phyloP scores from a whole-genome alignment of 2,329 filamentous ascomycete genomes.

The Aspergillus melleus region DNA sequence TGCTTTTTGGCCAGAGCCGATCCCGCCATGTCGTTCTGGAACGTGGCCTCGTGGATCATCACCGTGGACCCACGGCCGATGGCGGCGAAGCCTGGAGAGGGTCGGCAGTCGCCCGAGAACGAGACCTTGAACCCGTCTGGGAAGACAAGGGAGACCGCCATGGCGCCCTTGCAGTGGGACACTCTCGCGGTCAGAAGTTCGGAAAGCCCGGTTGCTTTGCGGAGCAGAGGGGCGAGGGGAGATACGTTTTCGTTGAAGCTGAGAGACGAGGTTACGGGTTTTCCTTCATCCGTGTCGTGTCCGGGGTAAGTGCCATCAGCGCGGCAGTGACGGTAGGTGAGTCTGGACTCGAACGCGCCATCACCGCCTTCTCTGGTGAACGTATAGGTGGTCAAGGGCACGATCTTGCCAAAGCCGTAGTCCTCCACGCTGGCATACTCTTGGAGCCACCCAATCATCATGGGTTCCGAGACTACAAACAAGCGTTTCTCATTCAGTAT shows the following conservation, averaged over 20 bases:
- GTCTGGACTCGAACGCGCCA: constrained; percentile 22
- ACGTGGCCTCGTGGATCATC: constrained; percentile 93
- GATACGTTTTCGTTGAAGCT: constrained; percentile 27
- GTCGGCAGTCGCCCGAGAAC: constrained; percentile 93
- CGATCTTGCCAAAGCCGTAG: constrained; percentile 63
- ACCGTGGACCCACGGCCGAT: constrained; percentile 77
- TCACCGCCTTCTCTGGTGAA: constrained; percentile 9
- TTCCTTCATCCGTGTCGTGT: constrained; percentile 6
- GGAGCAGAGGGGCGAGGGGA: constrained; percentile 41
- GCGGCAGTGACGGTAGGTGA: constrained; percentile 33
- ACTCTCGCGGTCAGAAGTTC: constrained; percentile 69
- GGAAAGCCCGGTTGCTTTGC: constrained; percentile 60
- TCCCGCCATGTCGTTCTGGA: constrained; percentile 76
- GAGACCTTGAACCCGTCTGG: constrained; percentile 79
- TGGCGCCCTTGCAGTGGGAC: constrained; percentile 74
- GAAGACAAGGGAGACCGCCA: constrained; percentile 76
- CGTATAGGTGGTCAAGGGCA: constrained; percentile 49
- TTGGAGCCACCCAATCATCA: constrained; percentile 73
- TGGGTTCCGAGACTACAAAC: constrained; percentile 66
- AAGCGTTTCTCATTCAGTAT: constrained; percentile 49
- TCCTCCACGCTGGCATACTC: constrained; percentile 81
- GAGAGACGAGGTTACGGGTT: constrained; percentile 22
- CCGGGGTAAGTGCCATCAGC: constrained; percentile 27
- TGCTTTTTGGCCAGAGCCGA: constrained; percentile 89
- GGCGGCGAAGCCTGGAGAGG: constrained; percentile 65